Evolutionary conservation across 2,329 filamentous ascomycete genomes (phyloP), one percentile per base, ranked within the genome.

Genomic region (Claviceps sp.): DNA sequence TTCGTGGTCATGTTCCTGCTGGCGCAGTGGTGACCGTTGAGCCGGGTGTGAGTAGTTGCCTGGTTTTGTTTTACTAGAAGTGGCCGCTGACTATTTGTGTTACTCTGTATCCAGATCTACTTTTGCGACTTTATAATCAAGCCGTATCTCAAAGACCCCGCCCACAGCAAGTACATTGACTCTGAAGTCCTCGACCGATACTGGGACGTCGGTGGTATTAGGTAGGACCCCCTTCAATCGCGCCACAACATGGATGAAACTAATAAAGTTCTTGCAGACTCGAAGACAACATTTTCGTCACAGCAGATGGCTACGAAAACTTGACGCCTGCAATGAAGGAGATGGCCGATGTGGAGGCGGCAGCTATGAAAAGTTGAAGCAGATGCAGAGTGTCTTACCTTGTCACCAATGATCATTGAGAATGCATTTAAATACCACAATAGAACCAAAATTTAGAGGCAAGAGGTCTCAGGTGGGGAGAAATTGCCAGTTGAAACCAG

Each of bases 11-110:
- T 22, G 67, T 96, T 47, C 88, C 89, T 0, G 84, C 82, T 0
- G 85, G 86, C 7, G 84, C 84, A 48, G 88, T 98, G 24, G 83
- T 98, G 50, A 98, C 93, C 0, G 91, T 97, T 41, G 93, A 98
- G 72, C 93, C 93, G 13, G 93, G 93, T 47, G 81, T 87, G 73
- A 68, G 81, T 73, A 20, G 2, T 26, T 41, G 36, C 2, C 13
- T 8, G 14, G 2, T n/a, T 36, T 7, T 49, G 44, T 11, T 5
- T 47, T 16, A 18, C 22, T 13, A 26, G 8, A 11, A 5, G 13
- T 37, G 13, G 11, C 18, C 11, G 38, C 52, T 61, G 38, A 58
- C 49, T 22, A 24, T 9, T 18, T n/a, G 13, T 9, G n/a, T 16
- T 24, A 41, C 38, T n/a, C 16, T 20, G 5, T n/a, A 6, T 46